Percentiles rank a stretch among this genome's conserved stretches.
These are phyloP conservation scores for Neostapfia colusana DNA, from an alignment of 176 grass and related monocot species.

Conservation along the genomic window DNA sequence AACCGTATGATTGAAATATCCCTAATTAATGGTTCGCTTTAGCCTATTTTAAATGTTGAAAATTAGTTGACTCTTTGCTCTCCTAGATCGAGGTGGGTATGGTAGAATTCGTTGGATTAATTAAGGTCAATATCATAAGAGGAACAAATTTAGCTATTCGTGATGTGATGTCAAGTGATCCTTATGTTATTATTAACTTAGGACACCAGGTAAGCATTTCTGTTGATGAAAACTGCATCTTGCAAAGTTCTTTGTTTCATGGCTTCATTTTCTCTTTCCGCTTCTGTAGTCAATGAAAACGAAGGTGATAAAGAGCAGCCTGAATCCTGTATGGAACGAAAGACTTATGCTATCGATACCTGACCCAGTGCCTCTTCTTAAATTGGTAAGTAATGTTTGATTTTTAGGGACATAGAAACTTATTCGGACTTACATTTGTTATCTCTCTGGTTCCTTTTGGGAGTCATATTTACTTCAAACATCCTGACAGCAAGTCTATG, in stretches of 20 bases:
- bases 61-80: slow-evolving; percentile 13
- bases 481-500: slow-evolving; percentile 74
- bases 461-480: slow-evolving; percentile 44
- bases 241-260: slow-evolving; percentile 21
- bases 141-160: slow-evolving; percentile 87
- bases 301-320: slow-evolving; percentile 84
- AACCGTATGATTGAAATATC: slow-evolving; percentile 33
- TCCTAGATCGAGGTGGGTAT: slow-evolving; percentile 76
- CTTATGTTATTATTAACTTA: slow-evolving; percentile 87
- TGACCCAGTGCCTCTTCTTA: slow-evolving; percentile 70
- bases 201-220: slow-evolving; percentile 73
- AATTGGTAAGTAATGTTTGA: slow-evolving; percentile 51
- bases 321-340: slow-evolving; percentile 96
- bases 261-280: slow-evolving; percentile 16
- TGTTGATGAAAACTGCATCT: neutral
- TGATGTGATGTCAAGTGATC: slow-evolving; percentile 90
- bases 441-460: neutral
- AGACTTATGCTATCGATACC: slow-evolving; percentile 80
- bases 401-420: slow-evolving; percentile 2
- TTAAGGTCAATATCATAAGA: slow-evolving; percentile 77
- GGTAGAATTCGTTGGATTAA: slow-evolving; percentile 93
- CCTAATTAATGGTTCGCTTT: slow-evolving; percentile 8
- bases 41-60: slow-evolving; percentile 2
- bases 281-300: slow-evolving; percentile 86
- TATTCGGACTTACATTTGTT: neutral